Evolutionary conservation across 2,329 filamentous ascomycete species (phyloP), one percentile per base, ranked within the genome.

Genomic region (Hypoxylon sp.): DNA sequence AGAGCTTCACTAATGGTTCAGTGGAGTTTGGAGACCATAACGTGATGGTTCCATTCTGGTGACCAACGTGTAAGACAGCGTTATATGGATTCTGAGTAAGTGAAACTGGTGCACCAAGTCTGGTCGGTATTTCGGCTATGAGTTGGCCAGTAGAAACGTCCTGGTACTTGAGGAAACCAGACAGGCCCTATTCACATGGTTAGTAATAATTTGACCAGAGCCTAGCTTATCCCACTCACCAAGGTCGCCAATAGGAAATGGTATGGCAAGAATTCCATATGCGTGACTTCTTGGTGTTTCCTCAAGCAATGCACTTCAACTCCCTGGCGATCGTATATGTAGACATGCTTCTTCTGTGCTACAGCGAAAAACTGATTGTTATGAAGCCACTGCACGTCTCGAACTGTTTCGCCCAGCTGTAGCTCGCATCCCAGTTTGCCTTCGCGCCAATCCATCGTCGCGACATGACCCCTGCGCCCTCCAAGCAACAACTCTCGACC

Each of bases 231-330:
- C 30, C 16, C 14, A 85, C 89, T 83, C 79, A 92, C 91, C 74
- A 95, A 87, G 16, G 94, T 97, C 16, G 92, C 92, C 51, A 99
- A 85, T 43, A 99, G 88, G 78, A 97, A 99, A 78, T 99, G 96
- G 77, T 97, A 98, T 0, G 95, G 95, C 12, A 98, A 83, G 76
- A 97, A 99, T 79, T 98, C 93, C 86, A 99, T 93, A 78, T 96
- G 91, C 11, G 92, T 91, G 12, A 96, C 92, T 78, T 99, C 96
- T 67, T 92, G 87, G 77, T 97, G 95, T 78, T 96, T 96, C 79
- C 90, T 90, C 75, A 99, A 81, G 76, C 92, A 94, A 78, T 99
- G 96, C 58, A 99, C 82, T 81, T 99, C 96, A 19, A 97, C 92
- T 54, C 96, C 96, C 61, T 92, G 88, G 61, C 89, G 85, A 75